Conservation (phyloP, 257 asterid genomes). For the Fraxinus excelsior region DNA sequence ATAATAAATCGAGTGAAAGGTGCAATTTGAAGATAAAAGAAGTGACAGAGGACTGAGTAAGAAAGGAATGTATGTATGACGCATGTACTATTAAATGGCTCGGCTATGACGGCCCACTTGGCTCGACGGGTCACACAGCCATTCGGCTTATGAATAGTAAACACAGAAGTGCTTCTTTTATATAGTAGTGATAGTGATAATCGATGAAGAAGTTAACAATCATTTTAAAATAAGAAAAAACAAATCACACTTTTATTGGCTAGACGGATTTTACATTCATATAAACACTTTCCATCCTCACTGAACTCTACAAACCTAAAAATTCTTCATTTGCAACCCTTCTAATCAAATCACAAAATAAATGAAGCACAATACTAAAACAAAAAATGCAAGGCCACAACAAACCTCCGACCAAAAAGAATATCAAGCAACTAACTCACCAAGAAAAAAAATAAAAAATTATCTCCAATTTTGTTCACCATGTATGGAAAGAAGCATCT, state of each 20-base stretch:
- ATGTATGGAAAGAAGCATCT: conserved; percentile 34
- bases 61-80: no score
- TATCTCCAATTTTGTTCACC: conserved; percentile 29
- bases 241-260: conserved; percentile 52
- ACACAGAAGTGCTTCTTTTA: no score
- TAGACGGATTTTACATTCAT: conserved; percentile 46
- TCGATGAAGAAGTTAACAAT: background rate
- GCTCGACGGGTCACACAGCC: no score
- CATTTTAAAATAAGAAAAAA: background rate
- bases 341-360: conserved; percentile 39
- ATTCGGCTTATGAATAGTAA: no score
- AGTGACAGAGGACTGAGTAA: no score
- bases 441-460: conserved; percentile 22
- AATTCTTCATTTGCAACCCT: conserved; percentile 41
- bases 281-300: conserved; percentile 49
- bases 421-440: conserved; percentile 45
- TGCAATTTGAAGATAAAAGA: no score
- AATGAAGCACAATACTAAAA: conserved; percentile 21
- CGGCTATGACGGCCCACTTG: no score
- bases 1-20: no score
- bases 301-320: conserved; percentile 36
- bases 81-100: no score
- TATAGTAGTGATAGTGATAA: no score
- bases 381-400: conserved; percentile 54
- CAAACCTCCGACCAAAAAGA: conserved; percentile 58